Evolutionary conservation across 192 early-diverging fungal species (phyloP).

Genomic region (Coemansia furcata): DNA sequence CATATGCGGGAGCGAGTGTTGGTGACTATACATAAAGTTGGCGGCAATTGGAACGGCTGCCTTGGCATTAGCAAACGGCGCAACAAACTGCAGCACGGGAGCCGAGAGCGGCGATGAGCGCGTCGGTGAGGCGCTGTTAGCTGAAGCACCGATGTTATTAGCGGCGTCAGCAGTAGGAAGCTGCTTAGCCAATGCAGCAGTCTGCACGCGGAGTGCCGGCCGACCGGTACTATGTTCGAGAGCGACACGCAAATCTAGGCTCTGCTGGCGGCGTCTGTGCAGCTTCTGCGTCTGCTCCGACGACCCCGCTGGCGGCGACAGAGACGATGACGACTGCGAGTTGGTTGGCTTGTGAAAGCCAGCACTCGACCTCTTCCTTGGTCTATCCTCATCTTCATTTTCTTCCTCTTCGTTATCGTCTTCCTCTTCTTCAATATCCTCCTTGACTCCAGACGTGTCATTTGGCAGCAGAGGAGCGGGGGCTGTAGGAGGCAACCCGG

Average conservation of each 20-base stretch:
- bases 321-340: not conserved
- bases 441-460: constrained; percentile 1
- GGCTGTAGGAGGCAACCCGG: not conserved
- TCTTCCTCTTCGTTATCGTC: not conserved
- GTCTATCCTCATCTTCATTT: not conserved
- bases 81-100: constrained; percentile 32
- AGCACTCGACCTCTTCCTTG: not conserved
- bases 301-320: not conserved
- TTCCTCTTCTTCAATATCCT: constrained; percentile 9
- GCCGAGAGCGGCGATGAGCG: constrained; percentile 43
- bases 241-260: constrained; percentile 31
- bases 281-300: constrained; percentile 8
- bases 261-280: constrained; percentile 45
- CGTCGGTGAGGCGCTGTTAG: constrained; percentile 15
- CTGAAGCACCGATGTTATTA: not conserved
- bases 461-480: constrained; percentile 4
- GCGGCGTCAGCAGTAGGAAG: not conserved
- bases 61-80: constrained; percentile 1
- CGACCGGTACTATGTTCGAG: constrained; percentile 10
- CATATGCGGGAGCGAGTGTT: not conserved
- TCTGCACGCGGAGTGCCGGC: constrained; percentile 44
- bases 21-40: constrained; percentile 7
- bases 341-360: not conserved
- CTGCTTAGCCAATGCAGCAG: not conserved
- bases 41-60: constrained; percentile 1